Conservation (phyloP, 805 yeast genomes). For the Saccharomycopsis selenospora region DNA sequence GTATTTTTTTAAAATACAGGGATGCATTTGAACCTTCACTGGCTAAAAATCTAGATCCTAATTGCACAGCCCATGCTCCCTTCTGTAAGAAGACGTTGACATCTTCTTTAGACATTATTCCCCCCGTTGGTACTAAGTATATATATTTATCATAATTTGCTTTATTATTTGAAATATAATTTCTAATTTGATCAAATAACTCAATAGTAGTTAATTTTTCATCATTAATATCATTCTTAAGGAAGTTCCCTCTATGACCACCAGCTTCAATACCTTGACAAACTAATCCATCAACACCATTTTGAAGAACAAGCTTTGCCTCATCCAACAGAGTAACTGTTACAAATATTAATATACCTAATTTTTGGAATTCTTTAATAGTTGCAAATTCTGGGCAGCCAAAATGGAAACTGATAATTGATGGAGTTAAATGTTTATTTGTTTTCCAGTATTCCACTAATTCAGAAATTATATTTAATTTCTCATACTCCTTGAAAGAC, state of each 20-base stretch:
- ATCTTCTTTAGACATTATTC: too few species aligned
- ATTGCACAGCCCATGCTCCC: too few species aligned
- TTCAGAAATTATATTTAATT: constrained; percentile 12
- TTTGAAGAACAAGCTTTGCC: constrained; percentile 28
- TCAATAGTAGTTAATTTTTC: constrained; percentile 31
- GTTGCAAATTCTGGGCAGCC: constrained; percentile 36
- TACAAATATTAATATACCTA: constrained; percentile 38
- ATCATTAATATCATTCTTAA: constrained; percentile 29
- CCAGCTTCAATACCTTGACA: constrained; percentile 61
- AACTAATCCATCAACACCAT: constrained; percentile 41
- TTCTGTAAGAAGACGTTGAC: too few species aligned
- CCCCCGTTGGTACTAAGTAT: too few species aligned
- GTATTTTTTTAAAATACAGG: too few species aligned
- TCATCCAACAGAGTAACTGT: constrained; percentile 43
- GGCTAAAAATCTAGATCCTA: too few species aligned
- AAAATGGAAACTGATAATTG: constrained; percentile 46
- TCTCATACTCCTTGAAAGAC: constrained; percentile 23
- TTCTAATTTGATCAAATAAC: too few species aligned
- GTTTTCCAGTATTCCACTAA: constrained; percentile 3
- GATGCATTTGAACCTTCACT: too few species aligned
- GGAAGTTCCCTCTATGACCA: constrained; percentile 52
- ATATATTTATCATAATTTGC: too few species aligned
- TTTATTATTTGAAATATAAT: too few species aligned
- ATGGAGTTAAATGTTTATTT: constrained; percentile 27
- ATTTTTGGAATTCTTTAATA: constrained; percentile 29